These are phyloP conservation scores for Isoetes taiwanensis DNA, from an alignment of 75 land plant genomes.

Conservation along the genomic window DNA sequence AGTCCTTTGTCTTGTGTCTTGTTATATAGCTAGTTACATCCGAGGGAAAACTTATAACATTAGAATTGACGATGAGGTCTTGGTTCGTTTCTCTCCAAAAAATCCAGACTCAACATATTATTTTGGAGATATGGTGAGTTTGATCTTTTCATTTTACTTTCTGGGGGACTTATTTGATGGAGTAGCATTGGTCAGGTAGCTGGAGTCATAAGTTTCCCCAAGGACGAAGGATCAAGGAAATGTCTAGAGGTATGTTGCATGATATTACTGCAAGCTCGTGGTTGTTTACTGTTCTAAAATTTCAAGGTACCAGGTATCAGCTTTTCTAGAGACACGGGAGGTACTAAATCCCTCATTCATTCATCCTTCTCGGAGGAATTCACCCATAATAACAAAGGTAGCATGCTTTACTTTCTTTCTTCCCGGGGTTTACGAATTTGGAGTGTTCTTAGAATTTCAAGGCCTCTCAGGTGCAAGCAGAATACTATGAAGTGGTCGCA, in stretches of 20 bases:
- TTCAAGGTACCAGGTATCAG: slow-evolving; percentile 51
- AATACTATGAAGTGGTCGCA: slow-evolving; percentile 78
- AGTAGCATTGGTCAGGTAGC: slow-evolving; percentile 52
- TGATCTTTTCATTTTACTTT: not conserved
- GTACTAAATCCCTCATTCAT: slow-evolving; percentile 44
- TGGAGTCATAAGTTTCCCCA: slow-evolving; percentile 84
- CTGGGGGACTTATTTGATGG: not conserved
- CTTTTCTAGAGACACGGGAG: slow-evolving; percentile 78
- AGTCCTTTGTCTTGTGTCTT: too few relatives aligned
- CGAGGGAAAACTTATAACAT: slow-evolving; percentile 93
- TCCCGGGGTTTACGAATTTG: too few relatives aligned
- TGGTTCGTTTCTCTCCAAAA: slow-evolving; percentile 89
- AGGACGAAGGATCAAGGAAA: slow-evolving; percentile 68
- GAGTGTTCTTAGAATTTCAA: too few relatives aligned
- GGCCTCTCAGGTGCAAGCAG: slow-evolving; percentile 59
- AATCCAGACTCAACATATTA: slow-evolving; percentile 84
- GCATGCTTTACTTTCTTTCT: not conserved
- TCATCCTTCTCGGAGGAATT: slow-evolving; percentile 79
- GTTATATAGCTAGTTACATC: slow-evolving; percentile 55
- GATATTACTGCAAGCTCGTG: not conserved
- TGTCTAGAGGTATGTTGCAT: slow-evolving; percentile 75
- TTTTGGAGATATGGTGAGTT: slow-evolving; percentile 72
- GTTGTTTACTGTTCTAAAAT: not conserved
- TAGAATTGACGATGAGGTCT: slow-evolving; percentile 74
- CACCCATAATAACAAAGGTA: slow-evolving; percentile 86